Evolutionary conservation across 2,329 filamentous ascomycete species (phyloP), one percentile per base, ranked within the genome.

Genomic region (Aquanectria penicillioides): DNA sequence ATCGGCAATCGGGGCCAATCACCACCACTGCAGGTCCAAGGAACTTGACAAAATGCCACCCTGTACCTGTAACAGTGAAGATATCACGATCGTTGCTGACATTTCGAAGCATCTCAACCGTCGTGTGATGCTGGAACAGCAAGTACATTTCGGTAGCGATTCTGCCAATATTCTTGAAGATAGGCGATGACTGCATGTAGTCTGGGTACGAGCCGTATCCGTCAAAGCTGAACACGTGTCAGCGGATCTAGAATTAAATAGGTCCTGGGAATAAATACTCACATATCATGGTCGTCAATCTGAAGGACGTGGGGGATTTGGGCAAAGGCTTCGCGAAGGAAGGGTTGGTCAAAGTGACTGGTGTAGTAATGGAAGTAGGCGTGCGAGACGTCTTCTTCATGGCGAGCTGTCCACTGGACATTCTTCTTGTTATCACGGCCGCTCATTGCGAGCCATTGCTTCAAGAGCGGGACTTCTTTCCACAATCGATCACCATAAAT

Each of bases 321-420:
- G 18, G 95, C 95, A 80, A 97, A 99, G 0, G 94, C 94, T 76
- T 99, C 95, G 59, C 95, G 84, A 65, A 99, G 77, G 75, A 96
- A 94, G 6, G 94, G 94, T 76, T 99, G 95, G 73, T 99, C 95
- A 73, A 99, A 98, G 75, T 98, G 94, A 67, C 93, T 97, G 2
- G 94, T 97, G 74, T 99, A 99, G 76, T 97, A 99, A 75, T 99
- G 95, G 77, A 99, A 99, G 79, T 97, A 99, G 7, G 95, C 94
- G 76, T 98, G 94, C 2, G 90, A 89, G 15, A 97, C 93, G 71
- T 99, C 95, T 71, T 99, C 94, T 72, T 99, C 93, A 69, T 98
- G 92, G 46, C 93, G 89, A 4, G 94, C 93, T 7, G 94, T 97
- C 95, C 95, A 99, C 37, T 89, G 85, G 0, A 93, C 89, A 67